Conservation (phyloP, 345 rosid genomes). For the Eucalyptus erythrocorys region DNA sequence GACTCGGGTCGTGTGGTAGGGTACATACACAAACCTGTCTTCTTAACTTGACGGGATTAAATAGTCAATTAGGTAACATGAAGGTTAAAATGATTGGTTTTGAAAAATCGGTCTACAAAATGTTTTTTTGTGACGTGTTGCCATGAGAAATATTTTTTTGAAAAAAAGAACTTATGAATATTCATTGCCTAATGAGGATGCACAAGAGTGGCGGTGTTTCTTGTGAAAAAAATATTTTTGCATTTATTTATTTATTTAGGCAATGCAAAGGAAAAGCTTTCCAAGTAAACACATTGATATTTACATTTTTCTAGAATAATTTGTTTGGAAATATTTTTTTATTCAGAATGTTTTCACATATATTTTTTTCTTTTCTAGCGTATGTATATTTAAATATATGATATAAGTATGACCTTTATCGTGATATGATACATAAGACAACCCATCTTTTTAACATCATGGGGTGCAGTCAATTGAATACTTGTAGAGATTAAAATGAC, state of each 20-base stretch:
- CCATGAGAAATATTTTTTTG: background rate
- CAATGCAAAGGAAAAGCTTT: background rate
- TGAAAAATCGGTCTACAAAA: background rate
- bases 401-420: too few relatives aligned
- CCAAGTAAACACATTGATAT: background rate
- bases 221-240: background rate
- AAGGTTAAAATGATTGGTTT: background rate
- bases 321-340: background rate
- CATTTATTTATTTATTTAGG: background rate
- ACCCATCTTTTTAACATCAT: fast-evolving
- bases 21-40: background rate
- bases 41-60: background rate
- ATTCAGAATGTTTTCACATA: too few relatives aligned
- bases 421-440: background rate
- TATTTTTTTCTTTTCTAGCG: background rate
- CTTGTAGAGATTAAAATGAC: background rate
- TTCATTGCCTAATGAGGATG: background rate
- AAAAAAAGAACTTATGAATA: too few relatives aligned
- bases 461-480: background rate
- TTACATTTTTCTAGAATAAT: too few relatives aligned
- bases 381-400: too few relatives aligned
- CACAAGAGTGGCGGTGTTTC: background rate
- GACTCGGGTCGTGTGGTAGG: background rate
- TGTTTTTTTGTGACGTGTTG: background rate
- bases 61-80: background rate